A percentile compares a stretch with the other conserved stretches of the same genome.
phyloP scores from a whole-genome alignment of 176 grass and related monocot genomes.

The Metroxylon sagu region DNA sequence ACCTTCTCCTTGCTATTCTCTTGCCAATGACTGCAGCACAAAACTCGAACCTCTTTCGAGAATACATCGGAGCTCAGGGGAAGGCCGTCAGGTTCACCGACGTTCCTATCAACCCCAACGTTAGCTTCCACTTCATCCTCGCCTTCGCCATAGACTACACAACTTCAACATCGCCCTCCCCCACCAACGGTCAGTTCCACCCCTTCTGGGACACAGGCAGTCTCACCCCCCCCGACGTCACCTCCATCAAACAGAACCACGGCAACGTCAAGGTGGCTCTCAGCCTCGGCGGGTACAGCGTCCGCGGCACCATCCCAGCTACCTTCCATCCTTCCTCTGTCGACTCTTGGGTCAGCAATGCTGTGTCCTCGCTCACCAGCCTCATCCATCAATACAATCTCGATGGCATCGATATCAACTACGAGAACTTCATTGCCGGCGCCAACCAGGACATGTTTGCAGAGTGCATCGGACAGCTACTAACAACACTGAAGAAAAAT shows the following conservation, averaged over 20 bases:
- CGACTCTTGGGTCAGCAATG: slow-evolving; percentile 69
- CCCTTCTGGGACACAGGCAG: slow-evolving; percentile 56
- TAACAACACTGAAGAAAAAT: slow-evolving; percentile 39
- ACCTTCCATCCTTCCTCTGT: slow-evolving; percentile 55
- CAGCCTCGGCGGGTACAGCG: slow-evolving; percentile 54
- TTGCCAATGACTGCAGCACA: slow-evolving; percentile 5
- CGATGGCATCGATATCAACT: slow-evolving; percentile 77
- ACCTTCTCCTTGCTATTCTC: slow-evolving; percentile 24
- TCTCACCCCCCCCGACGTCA: slow-evolving; percentile 32
- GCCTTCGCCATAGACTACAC: slow-evolving; percentile 79
- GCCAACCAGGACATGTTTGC: slow-evolving; percentile 42
- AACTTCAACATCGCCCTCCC: slow-evolving; percentile 29
- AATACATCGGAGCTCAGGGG: slow-evolving; percentile 76
- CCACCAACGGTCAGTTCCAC: slow-evolving; percentile 56
- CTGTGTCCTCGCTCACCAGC: slow-evolving; percentile 39
- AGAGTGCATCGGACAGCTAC: slow-evolving; percentile 51
- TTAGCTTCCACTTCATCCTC: slow-evolving; percentile 50
- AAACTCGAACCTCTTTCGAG: slow-evolving; percentile 66
- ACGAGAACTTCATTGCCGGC: slow-evolving; percentile 42
- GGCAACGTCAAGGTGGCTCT: slow-evolving; percentile 63
- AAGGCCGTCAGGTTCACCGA: slow-evolving; percentile 66
- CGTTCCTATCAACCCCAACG: slow-evolving; percentile 48
- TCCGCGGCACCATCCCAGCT: slow-evolving; percentile 18
- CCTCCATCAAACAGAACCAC: slow-evolving; percentile 41
- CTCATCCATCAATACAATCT: slow-evolving; percentile 41